Evolutionary conservation across 345 rosid genomes (phyloP).

Genomic region (Gossypioides kirkii): DNA sequence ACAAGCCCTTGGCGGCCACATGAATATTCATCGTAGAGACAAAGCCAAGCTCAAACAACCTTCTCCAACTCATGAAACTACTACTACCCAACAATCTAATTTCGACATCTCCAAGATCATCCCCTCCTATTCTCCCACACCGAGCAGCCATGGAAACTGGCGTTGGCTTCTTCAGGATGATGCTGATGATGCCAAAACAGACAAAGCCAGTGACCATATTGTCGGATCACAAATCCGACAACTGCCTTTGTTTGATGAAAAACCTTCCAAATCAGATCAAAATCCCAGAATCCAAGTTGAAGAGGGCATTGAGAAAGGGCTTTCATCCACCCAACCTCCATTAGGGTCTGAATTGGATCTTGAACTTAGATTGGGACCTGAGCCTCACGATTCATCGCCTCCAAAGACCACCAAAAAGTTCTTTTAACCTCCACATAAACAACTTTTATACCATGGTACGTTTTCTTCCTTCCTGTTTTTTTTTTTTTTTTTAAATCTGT

Average conservation of each 20-base stretch:
- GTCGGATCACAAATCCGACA: constrained; percentile 20
- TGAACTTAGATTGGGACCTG: constrained; percentile 57
- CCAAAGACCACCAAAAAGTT: constrained; percentile 33
- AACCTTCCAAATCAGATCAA: constrained; percentile 17
- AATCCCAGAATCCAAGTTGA: neutral
- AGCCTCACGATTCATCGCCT: constrained; percentile 30
- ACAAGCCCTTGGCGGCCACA: constrained; percentile 91
- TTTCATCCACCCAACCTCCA: constrained; percentile 7
- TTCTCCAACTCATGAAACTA: constrained; percentile 19
- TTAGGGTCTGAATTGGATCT: constrained; percentile 35
- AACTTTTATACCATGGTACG: neutral
- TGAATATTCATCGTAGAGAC: constrained; percentile 88
- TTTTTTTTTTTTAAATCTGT: neutral
- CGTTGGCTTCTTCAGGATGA: constrained; percentile 16
- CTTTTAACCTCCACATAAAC: constrained; percentile 23
- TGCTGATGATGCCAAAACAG: neutral
- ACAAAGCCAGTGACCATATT: neutral
- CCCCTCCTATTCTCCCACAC: constrained; percentile 7
- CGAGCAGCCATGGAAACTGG: constrained; percentile 15
- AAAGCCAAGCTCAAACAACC: constrained; percentile 58
- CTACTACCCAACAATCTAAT: neutral
- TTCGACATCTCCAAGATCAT: constrained; percentile 2
- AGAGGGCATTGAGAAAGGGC: constrained; percentile 3
- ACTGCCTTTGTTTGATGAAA: constrained; percentile 30
- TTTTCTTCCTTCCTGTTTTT: neutral